These are phyloP conservation scores for Leishmania tarentolae DNA, from an alignment of 208 protist genomes.

Conservation along the genomic window DNA sequence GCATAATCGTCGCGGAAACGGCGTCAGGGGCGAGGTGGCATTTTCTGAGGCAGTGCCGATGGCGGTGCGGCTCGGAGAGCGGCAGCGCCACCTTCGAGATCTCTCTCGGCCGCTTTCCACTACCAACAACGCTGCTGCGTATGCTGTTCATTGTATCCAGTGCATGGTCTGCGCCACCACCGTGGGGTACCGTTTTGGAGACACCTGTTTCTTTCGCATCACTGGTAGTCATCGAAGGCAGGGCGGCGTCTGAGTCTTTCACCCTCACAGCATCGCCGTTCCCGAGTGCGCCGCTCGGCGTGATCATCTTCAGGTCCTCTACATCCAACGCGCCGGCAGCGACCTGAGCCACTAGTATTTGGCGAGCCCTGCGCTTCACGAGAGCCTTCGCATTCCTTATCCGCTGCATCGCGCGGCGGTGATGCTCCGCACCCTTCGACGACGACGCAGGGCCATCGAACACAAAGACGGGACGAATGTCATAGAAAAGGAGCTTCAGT, in stretches of 20 bases:
- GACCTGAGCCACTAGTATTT: conserved; percentile 78
- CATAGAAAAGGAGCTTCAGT: conserved; percentile 89
- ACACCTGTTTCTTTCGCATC: background rate
- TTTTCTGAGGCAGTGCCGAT: conserved; percentile 2
- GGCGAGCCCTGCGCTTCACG: conserved; percentile 52
- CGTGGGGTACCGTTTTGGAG: background rate
- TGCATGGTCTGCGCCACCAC: background rate
- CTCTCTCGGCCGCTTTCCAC: conserved; percentile 4
- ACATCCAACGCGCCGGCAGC: conserved; percentile 55
- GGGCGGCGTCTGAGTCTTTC: background rate
- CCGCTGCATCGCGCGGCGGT: conserved; percentile 46
- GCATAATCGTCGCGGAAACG: conserved; percentile 48
- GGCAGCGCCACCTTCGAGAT: background rate
- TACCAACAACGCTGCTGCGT: background rate
- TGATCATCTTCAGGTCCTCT: conserved; percentile 16
- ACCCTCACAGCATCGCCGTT: background rate
- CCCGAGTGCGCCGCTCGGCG: background rate
- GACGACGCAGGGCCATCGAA: conserved; percentile 76
- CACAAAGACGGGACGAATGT: conserved; percentile 87
- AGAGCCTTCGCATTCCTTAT: conserved; percentile 32
- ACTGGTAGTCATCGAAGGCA: background rate
- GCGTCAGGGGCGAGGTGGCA: conserved; percentile 39
- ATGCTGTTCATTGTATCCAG: conserved; percentile 4
- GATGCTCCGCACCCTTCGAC: conserved; percentile 68
- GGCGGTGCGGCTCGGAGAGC: background rate